Evolutionary conservation across 768 basidiomycete genomes (phyloP), one percentile per base, ranked within the genome.

Genomic region (Auriscalpium microsporum): DNA sequence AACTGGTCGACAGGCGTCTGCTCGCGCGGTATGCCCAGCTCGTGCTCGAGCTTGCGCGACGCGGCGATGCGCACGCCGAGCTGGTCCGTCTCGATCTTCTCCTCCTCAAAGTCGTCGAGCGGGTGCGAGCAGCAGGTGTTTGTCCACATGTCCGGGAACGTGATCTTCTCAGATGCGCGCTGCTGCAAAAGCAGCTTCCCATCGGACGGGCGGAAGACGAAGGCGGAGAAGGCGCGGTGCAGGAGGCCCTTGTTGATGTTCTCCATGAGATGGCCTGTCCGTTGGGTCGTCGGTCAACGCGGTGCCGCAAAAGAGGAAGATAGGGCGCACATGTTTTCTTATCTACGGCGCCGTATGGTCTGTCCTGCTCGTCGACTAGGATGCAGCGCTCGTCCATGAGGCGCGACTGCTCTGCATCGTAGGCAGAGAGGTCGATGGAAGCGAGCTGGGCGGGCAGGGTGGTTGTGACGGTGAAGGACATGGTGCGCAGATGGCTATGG

Each of bases 71-170:
- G 79, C 34, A 96, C 94, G 53, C 94, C 94, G 64, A 80, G 75
- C 68, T 96, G 89, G 37, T 83, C 80, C 61, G 73, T 63, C 71
- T 90, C 88, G 8, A 83, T 68, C 73, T 86, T 91, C 72, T 93
- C 87, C 61, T 82, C 79, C 58, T 86, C 87, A 61, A 93, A 90
- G 72, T 98, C 96, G 63, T 90, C 85, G 50, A 99, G 77, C 16
- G 95, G 95, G 67, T 99, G 95, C 21, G 91, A 94, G 73, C 95
- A 99, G 69, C 96, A 99, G 8, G 96, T 98, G 72, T 99, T 99
- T 35, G 96, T 99, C 96, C 96, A 99, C 94, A 97, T 94, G 64
- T 90, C 80, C 6, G 96, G 96, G 75, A 99, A 99, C 8, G 96
- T 99, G 67, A 99, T 99, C 77, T 99, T 99, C 74, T 95, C 94